Percentiles rank a stretch among this genome's conserved stretches.
Evolutionary conservation across 345 rosid genomes (phyloP).

Genomic region (Citrus cavaleriei): DNA sequence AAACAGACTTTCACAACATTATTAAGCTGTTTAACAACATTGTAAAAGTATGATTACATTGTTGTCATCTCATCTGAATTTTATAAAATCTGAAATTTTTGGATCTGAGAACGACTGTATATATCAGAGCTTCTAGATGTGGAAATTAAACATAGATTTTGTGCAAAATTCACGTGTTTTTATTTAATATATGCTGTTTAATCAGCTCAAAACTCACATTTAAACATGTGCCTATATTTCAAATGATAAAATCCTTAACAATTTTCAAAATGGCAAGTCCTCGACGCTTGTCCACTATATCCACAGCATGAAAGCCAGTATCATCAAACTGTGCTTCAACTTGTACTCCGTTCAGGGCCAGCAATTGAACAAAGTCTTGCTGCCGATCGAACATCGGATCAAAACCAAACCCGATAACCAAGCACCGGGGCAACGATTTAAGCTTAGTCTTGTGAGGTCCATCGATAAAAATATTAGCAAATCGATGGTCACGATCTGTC

Average conservation of each 20-base stretch:
- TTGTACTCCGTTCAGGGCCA: conserved; percentile 18
- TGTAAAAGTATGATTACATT: too few species aligned
- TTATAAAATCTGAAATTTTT: too few species aligned
- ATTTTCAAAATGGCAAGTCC: conserved; percentile 7
- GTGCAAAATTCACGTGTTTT: too few species aligned
- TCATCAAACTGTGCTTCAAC: conserved; percentile 25
- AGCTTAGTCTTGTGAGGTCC: conserved; percentile 12
- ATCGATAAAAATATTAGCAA: conserved; percentile 27
- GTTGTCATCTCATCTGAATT: too few species aligned
- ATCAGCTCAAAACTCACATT: too few species aligned
- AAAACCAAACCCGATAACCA: conserved; percentile 14
- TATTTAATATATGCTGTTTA: too few species aligned
- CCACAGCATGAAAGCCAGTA: conserved; percentile 18
- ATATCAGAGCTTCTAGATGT: too few species aligned
- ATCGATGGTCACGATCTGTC: conserved; percentile 37
- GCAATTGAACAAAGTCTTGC: conserved; percentile 19
- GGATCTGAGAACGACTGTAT: too few species aligned
- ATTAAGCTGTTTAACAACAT: too few species aligned
- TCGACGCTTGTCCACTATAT: conserved; percentile 15
- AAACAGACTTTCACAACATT: too few species aligned
- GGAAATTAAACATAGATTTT: too few species aligned
- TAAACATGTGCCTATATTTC: neutral
- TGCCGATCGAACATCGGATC: conserved; percentile 28
- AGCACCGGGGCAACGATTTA: conserved; percentile 9
- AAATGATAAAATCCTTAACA: conserved; percentile 14